Evolutionary conservation across 164 flowering plant species (phyloP).

Genomic region (Stephania yunnanensis): DNA sequence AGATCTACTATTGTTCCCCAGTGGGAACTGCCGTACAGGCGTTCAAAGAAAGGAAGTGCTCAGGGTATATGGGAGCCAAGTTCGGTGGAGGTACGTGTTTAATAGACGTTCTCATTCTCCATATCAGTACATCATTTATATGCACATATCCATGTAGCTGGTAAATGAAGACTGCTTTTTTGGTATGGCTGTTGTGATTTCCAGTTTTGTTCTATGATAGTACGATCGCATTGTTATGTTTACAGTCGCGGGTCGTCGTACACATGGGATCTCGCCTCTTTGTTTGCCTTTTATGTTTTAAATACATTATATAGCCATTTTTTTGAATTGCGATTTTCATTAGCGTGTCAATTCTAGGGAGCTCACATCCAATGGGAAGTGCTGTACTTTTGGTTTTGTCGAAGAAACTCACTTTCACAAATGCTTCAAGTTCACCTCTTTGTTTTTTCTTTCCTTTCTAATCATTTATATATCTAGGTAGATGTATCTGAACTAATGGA

Average conservation of each 20-base stretch:
- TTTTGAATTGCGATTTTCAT: too few relatives aligned
- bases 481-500: constrained; percentile 59
- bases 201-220: too few relatives aligned
- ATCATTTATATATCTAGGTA: constrained; percentile 33
- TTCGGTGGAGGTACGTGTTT: constrained; percentile 56
- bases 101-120: neutral
- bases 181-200: too few relatives aligned
- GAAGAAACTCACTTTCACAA: neutral
- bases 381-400: neutral
- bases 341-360: neutral
- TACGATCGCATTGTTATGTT: too few relatives aligned
- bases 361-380: neutral
- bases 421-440: neutral
- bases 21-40: constrained; percentile 86
- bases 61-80: constrained; percentile 58
- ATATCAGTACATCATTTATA: neutral
- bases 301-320: too few relatives aligned
- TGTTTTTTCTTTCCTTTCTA: neutral
- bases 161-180: too few relatives aligned
- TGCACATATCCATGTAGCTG: neutral
- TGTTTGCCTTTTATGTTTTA: too few relatives aligned
- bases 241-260: too few relatives aligned
- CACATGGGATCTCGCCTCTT: too few relatives aligned
- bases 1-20: constrained; percentile 55
- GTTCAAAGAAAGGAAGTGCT: constrained; percentile 26